Base-by-base conservation (phyloP, 139 green algal genomes). In the Zygnema cylindricum region DNA sequence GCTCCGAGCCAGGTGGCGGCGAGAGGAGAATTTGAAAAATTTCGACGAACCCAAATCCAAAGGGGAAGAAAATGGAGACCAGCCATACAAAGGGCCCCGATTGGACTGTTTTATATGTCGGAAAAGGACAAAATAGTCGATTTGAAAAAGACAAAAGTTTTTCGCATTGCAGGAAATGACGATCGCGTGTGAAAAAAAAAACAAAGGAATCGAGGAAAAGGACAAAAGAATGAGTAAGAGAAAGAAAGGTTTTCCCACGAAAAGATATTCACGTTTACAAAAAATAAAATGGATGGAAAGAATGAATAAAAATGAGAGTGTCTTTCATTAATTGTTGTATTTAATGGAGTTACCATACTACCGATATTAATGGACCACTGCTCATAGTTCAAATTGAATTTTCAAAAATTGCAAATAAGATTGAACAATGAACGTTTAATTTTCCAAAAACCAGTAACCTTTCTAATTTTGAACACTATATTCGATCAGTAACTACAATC, bases 51-150 rank as follows among this genome's bases (percentile, higher is more conserved):
- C 25, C 81, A 89, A 30, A 89, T 39, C 85, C 85, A 89, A 36
- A 89, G 77, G 25, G 85, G 85, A 32, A 89, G 77, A 76, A 89
- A 89, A 38, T 89, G 85, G 21, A 89, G 55, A 0, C 85, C 85
- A 0, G 85, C 76, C 1, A 89, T 89, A 33, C n/a, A 49, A 11
- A 90, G 30, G 1, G 75, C 85, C 35, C 85, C 85, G 1, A 35
- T 30, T 7, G 78, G 85, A 43, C 85, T 89, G 43, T 54, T 16
- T 25, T 3, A 3, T 43, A 3, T 25, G 11, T 16, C 7, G 16
- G 16, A 63, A 63, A 63, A 63, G 16, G 16, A 63, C 7, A 63
- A 63, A 63, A 63, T 25, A 63, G 16, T 25, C 7, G 49, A 63
- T 7, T 25, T 25, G 7, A 25, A 63, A 63, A 63, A 63, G 49